phyloP scores from a whole-genome alignment of 2,329 filamentous ascomycete genomes.

The Exophiala sideris region DNA sequence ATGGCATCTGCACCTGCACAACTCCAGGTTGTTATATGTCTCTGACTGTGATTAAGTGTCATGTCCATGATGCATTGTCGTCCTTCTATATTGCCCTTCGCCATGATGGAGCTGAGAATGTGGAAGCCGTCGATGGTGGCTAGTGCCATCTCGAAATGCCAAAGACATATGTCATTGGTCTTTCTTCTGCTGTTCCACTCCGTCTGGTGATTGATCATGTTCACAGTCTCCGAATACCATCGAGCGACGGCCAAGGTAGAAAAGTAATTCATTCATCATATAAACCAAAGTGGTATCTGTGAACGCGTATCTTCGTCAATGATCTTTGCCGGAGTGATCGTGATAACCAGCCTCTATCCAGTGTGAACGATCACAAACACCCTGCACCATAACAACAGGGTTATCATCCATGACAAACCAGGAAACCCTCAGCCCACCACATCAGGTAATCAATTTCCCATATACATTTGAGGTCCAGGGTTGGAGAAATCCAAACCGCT shows the following conservation, averaged over 20 bases:
- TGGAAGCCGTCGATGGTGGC: neutral
- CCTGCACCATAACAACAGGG: neutral
- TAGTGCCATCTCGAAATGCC: too few species aligned
- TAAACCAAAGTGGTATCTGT: slow-evolving; percentile 11
- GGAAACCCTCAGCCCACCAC: neutral
- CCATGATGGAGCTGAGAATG: neutral
- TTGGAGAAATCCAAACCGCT: slow-evolving; percentile 27
- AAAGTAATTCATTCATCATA: neutral
- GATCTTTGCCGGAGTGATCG: neutral
- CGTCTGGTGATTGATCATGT: neutral
- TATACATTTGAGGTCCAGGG: slow-evolving; percentile 17
- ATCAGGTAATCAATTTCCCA: slow-evolving; percentile 10
- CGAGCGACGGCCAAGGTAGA: neutral
- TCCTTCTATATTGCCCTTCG: too few species aligned
- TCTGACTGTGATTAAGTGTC: too few species aligned
- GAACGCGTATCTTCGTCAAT: neutral
- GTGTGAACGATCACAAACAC: slow-evolving; percentile 1
- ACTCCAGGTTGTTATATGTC: neutral
- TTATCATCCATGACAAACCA: slow-evolving; percentile 1
- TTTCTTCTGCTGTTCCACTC: neutral
- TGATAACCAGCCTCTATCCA: slow-evolving; percentile 4
- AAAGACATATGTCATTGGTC: neutral
- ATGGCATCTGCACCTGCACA: neutral
- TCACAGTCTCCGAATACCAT: too few species aligned
- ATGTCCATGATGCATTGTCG: too few species aligned